A percentile compares a stretch with the other conserved stretches of the same genome.
Evolutionary conservation across 306 rosid genomes (phyloP).

Genomic region (Cucurbita argyrosperma): DNA sequence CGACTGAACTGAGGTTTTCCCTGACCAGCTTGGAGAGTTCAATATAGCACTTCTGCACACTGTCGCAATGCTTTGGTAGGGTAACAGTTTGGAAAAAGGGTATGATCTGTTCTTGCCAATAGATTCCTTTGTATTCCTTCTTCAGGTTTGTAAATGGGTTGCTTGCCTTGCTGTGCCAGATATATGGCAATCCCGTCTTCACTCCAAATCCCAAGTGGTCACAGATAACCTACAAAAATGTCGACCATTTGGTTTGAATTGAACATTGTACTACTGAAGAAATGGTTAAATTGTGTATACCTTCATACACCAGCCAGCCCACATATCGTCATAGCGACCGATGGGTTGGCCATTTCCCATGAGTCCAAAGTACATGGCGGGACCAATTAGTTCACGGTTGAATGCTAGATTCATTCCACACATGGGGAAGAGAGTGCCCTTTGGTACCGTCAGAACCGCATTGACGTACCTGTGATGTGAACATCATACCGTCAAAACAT

Average conservation of each 20-base stretch:
- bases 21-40: slow-evolving; percentile 71
- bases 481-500: background rate
- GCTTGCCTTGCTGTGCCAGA: slow-evolving; percentile 92
- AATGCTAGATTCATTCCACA: slow-evolving; percentile 83
- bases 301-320: slow-evolving; percentile 97
- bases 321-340: slow-evolving; percentile 74
- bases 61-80: slow-evolving; percentile 55
- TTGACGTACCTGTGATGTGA: slow-evolving; percentile 43
- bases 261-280: background rate
- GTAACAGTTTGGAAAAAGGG: slow-evolving; percentile 63
- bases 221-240: slow-evolving; percentile 44
- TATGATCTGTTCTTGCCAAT: slow-evolving; percentile 76
- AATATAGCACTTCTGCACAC: slow-evolving; percentile 59
- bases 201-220: slow-evolving; percentile 74
- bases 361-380: slow-evolving; percentile 87
- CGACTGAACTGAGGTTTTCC: slow-evolving; percentile 58
- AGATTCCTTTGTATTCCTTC: slow-evolving; percentile 78
- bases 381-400: slow-evolving; percentile 68
- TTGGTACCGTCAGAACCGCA: slow-evolving; percentile 69
- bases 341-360: slow-evolving; percentile 87
- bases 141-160: slow-evolving; percentile 68
- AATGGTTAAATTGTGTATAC: slow-evolving; percentile 10
- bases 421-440: slow-evolving; percentile 76
- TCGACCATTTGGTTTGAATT: background rate
- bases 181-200: slow-evolving; percentile 79